Percentiles rank a stretch among this genome's conserved stretches.
Conservation (phyloP, 2,329 filamentous ascomycete species). For the Hypoxylon sp. region DNA sequence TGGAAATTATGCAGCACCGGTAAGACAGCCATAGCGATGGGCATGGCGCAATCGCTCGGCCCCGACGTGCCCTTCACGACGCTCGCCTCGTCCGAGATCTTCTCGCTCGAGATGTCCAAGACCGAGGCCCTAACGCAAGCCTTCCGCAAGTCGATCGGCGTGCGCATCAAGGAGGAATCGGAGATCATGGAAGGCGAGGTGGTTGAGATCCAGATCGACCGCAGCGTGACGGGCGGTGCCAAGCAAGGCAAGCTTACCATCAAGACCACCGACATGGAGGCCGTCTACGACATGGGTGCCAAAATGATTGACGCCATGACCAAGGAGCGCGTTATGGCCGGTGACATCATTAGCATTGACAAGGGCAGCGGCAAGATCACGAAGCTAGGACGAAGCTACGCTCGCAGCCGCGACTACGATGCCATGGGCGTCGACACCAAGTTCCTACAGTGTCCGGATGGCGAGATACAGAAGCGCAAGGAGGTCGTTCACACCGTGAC, state of each 20-base stretch:
- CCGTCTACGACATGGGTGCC: constrained; percentile 98
- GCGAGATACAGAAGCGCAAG: constrained; percentile 96
- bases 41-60: constrained; percentile 96
- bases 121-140: constrained; percentile 98
- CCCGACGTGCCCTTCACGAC: constrained; percentile 96
- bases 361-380: constrained; percentile 99
- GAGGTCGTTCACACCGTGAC: constrained; percentile 98
- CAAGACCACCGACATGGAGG: constrained; percentile 99
- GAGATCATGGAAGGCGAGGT: constrained; percentile 99
- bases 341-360: constrained; percentile 98
- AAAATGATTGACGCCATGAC: constrained; percentile 99
- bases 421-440: constrained; percentile 99
- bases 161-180: constrained; percentile 98
- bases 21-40: constrained; percentile 99
- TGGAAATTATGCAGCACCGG: constrained; percentile 77
- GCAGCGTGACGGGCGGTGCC: constrained; percentile 94
- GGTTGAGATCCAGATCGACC: constrained; percentile 97
- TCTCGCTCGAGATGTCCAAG: constrained; percentile 99
- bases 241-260: constrained; percentile 99
- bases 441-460: constrained; percentile 97
- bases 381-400: constrained; percentile 95
- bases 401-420: constrained; percentile 96
- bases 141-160: constrained; percentile 98
- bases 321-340: constrained; percentile 98
- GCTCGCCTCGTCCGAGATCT: constrained; percentile 96